Evolutionary conservation across 2,329 filamentous ascomycete genomes (phyloP).

Genomic region (Penicillium psychrosexuale): DNA sequence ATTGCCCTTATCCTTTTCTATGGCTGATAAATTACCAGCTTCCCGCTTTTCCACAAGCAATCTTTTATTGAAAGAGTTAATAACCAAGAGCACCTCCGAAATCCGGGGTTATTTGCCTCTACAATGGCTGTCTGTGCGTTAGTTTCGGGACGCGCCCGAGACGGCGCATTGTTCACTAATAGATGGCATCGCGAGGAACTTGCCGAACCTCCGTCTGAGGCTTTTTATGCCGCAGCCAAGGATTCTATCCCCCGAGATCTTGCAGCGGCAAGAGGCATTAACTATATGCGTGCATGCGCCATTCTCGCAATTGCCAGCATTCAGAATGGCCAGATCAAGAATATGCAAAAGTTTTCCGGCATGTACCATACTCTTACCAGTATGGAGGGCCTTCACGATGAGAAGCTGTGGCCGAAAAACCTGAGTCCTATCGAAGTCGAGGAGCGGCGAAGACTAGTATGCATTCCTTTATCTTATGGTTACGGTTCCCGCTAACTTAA

Average conservation of each 20-base stretch:
- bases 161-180: slow-evolving; percentile 47
- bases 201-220: slow-evolving; percentile 38
- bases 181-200: slow-evolving; percentile 33
- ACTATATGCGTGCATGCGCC: slow-evolving; percentile 48
- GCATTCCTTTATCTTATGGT: slow-evolving; percentile 9
- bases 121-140: slow-evolving; percentile 54
- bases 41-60: slow-evolving; percentile 52
- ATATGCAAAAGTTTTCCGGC: slow-evolving; percentile 53
- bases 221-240: slow-evolving; percentile 46
- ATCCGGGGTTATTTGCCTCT: slow-evolving; percentile 48
- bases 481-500: slow-evolving; percentile 1
- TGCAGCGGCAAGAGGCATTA: slow-evolving; percentile 23
- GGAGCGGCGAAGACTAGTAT: slow-evolving; percentile 49
- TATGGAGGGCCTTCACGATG: slow-evolving; percentile 53
- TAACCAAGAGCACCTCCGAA: slow-evolving; percentile 43
- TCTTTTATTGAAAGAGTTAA: slow-evolving; percentile 43
- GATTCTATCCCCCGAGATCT: slow-evolving; percentile 42
- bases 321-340: slow-evolving; percentile 50
- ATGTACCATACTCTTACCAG: slow-evolving; percentile 50
- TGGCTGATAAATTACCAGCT: slow-evolving; percentile 24
- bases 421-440: slow-evolving; percentile 49
- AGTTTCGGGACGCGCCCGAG: slow-evolving; percentile 49
- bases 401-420: slow-evolving; percentile 51
- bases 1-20: background rate
- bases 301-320: slow-evolving; percentile 52